Conservation (phyloP, 2,329 filamentous ascomycete species). For the Dryadomyces quercivorus region DNA sequence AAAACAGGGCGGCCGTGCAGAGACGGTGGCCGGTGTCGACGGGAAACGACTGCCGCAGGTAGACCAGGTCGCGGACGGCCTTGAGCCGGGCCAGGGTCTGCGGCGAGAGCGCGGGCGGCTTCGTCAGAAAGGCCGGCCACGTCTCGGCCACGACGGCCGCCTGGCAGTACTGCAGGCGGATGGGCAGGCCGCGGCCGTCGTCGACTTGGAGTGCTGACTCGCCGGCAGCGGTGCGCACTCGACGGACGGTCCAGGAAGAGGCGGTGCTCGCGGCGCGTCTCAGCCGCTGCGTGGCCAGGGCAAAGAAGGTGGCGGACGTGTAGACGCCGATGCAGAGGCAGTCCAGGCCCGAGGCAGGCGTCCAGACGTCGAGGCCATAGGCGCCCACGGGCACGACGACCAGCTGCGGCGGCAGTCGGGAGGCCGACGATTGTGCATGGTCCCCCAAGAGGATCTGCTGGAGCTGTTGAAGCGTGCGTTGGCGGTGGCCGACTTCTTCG, state of each 20-base stretch:
- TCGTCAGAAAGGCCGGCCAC: slow-evolving; percentile 33
- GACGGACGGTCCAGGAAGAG: slow-evolving; percentile 37
- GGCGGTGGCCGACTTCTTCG: slow-evolving; percentile 22
- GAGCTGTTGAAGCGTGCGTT: slow-evolving; percentile 10
- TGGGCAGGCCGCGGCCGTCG: slow-evolving; percentile 37
- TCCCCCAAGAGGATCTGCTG: slow-evolving; percentile 1
- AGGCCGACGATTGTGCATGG: slow-evolving; percentile 1
- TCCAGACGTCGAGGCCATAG: slow-evolving; percentile 52
- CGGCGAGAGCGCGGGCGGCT: slow-evolving; percentile 38
- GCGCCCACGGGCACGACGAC: slow-evolving; percentile 53
- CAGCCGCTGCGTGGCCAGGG: slow-evolving; percentile 42
- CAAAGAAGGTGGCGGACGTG: slow-evolving; percentile 48
- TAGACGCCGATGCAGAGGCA: slow-evolving; percentile 53
- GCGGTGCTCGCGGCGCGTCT: slow-evolving; percentile 18
- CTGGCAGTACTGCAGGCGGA: slow-evolving; percentile 57
- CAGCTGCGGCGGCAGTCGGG: slow-evolving; percentile 24
- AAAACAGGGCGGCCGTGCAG: slow-evolving; percentile 33
- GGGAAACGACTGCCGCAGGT: slow-evolving; percentile 47
- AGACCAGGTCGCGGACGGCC: slow-evolving; percentile 48
- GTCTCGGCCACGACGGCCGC: slow-evolving; percentile 41
- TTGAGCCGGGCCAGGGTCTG: slow-evolving; percentile 51
- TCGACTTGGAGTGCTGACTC: slow-evolving; percentile 50
- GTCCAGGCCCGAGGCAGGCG: slow-evolving; percentile 48
- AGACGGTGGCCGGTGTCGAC: slow-evolving; percentile 18
- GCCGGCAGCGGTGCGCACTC: slow-evolving; percentile 44